Percentiles rank a stretch among this genome's conserved stretches.
phyloP scores from a whole-genome alignment of 805 yeast genomes.

The Ogataea kodamae region DNA sequence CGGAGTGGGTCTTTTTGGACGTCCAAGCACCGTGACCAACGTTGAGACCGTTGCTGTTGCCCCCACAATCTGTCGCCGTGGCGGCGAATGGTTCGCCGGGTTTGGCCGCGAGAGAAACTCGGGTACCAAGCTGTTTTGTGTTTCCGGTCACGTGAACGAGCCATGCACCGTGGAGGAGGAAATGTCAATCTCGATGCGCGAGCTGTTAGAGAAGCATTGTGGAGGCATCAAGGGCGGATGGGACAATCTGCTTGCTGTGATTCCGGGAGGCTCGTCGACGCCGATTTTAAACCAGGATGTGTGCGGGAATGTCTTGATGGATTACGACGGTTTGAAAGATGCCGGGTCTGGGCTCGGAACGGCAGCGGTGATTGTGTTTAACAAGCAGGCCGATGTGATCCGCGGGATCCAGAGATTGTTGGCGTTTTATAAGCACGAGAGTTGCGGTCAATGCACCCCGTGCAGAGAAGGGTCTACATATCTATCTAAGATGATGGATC shows the following conservation, averaged over 20 bases:
- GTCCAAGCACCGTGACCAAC: constrained; percentile 88
- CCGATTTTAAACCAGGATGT: constrained; percentile 70
- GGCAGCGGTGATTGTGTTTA: constrained; percentile 90
- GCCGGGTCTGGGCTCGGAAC: constrained; percentile 88
- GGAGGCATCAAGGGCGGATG: constrained; percentile 91
- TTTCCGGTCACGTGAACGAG: constrained; percentile 87
- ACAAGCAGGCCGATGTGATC: constrained; percentile 79
- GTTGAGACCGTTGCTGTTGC: constrained; percentile 91
- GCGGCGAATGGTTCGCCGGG: constrained; percentile 81
- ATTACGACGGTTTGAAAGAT: constrained; percentile 80
- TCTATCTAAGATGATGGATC: constrained; percentile 78
- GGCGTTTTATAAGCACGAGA: constrained; percentile 85
- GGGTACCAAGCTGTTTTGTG: constrained; percentile 81
- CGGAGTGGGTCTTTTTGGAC: constrained; percentile 86
- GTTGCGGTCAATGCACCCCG: constrained; percentile 94
- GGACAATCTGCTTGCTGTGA: constrained; percentile 84
- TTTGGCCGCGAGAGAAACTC: constrained; percentile 83
- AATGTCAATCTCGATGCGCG: constrained; percentile 84
- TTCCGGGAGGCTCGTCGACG: constrained; percentile 89
- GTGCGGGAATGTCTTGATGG: constrained; percentile 76
- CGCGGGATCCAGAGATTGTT: constrained; percentile 83
- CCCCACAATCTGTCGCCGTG: constrained; percentile 85
- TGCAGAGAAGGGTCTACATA: constrained; percentile 93
- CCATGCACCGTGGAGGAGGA: constrained; percentile 94
- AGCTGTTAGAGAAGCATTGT: constrained; percentile 81